These are phyloP conservation scores for Vigna mungo DNA, from an alignment of 306 rosid genomes.

Conservation along the genomic window DNA sequence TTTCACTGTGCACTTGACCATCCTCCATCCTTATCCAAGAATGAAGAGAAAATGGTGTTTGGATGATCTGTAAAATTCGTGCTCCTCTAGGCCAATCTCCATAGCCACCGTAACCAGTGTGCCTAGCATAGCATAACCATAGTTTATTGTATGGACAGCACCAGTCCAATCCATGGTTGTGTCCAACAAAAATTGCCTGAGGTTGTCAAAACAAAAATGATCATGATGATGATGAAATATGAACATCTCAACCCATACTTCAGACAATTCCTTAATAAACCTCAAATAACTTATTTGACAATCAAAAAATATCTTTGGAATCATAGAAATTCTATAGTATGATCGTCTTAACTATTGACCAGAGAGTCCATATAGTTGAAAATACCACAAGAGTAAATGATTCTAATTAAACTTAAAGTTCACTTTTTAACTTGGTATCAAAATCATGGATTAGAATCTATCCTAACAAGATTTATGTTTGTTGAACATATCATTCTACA, in stretches of 20 bases:
- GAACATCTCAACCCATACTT: neutral
- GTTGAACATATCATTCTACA: too few relatives aligned
- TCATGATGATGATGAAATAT: neutral
- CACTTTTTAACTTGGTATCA: too few relatives aligned
- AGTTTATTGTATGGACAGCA: slow-evolving; percentile 73
- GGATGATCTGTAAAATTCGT: slow-evolving; percentile 61
- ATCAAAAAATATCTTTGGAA: neutral
- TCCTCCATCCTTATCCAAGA: slow-evolving; percentile 90
- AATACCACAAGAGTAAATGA: too few relatives aligned
- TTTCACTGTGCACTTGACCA: slow-evolving; percentile 63
- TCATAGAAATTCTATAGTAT: neutral
- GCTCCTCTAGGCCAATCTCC: slow-evolving; percentile 82
- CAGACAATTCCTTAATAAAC: neutral
- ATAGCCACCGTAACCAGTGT: slow-evolving; percentile 83
- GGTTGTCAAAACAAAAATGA: slow-evolving; percentile 23
- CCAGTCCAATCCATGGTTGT: slow-evolving; percentile 92
- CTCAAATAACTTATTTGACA: neutral
- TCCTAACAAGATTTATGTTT: too few relatives aligned
- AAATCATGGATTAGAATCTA: too few relatives aligned
- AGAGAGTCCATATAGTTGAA: too few relatives aligned
- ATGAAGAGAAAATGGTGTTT: slow-evolving; percentile 66
- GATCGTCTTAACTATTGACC: too few relatives aligned
- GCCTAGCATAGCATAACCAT: slow-evolving; percentile 85
- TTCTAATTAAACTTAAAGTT: too few relatives aligned
- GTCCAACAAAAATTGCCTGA: slow-evolving; percentile 90